Conservation (phyloP, 805 yeast species). For the Kodamaea lidongshanica region DNA sequence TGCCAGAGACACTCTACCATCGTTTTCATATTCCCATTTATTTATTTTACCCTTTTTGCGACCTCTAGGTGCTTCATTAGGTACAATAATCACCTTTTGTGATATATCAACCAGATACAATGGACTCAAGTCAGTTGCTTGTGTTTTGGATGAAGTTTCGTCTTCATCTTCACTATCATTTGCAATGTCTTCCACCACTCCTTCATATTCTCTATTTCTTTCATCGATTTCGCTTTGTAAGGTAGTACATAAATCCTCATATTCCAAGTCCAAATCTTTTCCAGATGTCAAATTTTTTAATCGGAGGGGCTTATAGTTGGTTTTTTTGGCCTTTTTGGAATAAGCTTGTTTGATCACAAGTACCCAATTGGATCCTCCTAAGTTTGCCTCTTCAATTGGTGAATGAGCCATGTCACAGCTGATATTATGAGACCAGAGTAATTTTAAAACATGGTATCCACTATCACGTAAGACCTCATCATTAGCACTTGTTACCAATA, state of each 20-base stretch:
- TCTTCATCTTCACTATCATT: constrained; percentile 11
- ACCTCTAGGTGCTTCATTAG: constrained; percentile 78
- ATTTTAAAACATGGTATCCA: constrained; percentile 58
- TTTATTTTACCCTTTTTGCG: constrained; percentile 71
- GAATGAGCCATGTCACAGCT: constrained; percentile 56
- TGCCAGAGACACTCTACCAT: constrained; percentile 56
- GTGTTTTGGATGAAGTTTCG: constrained; percentile 17
- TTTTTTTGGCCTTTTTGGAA: constrained; percentile 31
- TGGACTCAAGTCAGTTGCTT: constrained; percentile 9
- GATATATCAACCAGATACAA: constrained; percentile 23
- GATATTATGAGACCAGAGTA: constrained; percentile 73
- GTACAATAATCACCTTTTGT: constrained; percentile 60
- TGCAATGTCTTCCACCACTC: background rate
- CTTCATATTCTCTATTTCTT: constrained; percentile 13
- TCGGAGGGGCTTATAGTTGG: constrained; percentile 67
- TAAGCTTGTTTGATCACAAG: constrained; percentile 68
- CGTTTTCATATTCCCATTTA: constrained; percentile 70
- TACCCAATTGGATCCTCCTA: constrained; percentile 71
- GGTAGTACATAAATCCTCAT: constrained; percentile 51
- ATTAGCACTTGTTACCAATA: constrained; percentile 66
- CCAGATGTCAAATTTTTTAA: constrained; percentile 56
- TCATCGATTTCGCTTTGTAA: constrained; percentile 24
- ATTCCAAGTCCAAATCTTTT: constrained; percentile 66
- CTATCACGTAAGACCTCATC: constrained; percentile 48
- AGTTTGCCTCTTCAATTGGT: constrained; percentile 52